Conservation (phyloP, 306 rosid species). For the Quercus glauca region DNA sequence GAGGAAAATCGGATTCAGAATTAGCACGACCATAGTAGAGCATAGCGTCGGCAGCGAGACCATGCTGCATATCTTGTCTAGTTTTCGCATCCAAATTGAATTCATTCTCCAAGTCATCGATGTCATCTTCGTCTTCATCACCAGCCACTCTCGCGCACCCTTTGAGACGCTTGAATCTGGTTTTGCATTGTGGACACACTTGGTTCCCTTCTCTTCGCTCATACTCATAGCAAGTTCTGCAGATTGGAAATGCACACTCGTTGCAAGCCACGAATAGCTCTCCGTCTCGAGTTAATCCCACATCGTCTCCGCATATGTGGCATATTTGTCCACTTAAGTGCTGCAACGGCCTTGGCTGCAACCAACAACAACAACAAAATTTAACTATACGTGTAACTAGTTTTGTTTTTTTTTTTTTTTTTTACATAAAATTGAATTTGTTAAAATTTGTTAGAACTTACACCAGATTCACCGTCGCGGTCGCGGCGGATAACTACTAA, state of each 20-base stretch:
- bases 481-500: constrained; percentile 55
- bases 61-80: constrained; percentile 11
- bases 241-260: constrained; percentile 75
- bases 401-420: neutral
- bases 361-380: too few species aligned
- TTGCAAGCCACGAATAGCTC: constrained; percentile 71
- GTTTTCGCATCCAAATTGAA: constrained; percentile 33
- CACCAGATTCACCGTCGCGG: constrained; percentile 46
- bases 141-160: constrained; percentile 74
- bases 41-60: constrained; percentile 28
- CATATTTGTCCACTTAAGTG: constrained; percentile 36
- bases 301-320: constrained; percentile 60
- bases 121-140: constrained; percentile 75
- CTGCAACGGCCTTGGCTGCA: constrained; percentile 31
- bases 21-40: constrained; percentile 20
- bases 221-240: constrained; percentile 65
- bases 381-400: neutral
- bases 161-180: constrained; percentile 66
- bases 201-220: constrained; percentile 69
- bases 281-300: constrained; percentile 44
- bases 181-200: constrained; percentile 71
- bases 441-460: constrained; percentile 18
- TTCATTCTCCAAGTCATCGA: constrained; percentile 67
- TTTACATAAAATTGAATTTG: too few species aligned
- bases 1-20: constrained; percentile 21